Conservation (phyloP, 805 yeast genomes). For the Candida bentonensis region DNA sequence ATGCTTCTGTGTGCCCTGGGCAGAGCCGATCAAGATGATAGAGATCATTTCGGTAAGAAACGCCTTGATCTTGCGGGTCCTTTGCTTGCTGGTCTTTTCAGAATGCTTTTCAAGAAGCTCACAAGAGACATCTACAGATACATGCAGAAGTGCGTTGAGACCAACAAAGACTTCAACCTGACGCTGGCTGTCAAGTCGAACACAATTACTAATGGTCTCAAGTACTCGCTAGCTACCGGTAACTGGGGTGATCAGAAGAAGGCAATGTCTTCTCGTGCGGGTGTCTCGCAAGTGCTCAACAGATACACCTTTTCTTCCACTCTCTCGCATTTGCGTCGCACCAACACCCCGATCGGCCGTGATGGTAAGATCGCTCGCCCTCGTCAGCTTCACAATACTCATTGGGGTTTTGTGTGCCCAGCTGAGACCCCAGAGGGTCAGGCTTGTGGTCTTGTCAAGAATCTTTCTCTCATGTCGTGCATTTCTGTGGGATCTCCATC, state of each 20-base stretch:
- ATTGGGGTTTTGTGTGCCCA: constrained; percentile 99
- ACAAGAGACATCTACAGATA: constrained; percentile 95
- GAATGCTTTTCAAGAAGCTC: constrained; percentile 83
- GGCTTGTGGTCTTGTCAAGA: constrained; percentile 98
- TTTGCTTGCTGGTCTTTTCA: constrained; percentile 83
- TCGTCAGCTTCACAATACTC: constrained; percentile 97
- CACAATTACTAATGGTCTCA: constrained; percentile 92
- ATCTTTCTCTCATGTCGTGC: constrained; percentile 91
- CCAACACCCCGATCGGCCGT: constrained; percentile 98
- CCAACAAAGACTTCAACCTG: constrained; percentile 91
- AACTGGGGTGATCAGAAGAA: constrained; percentile 99
- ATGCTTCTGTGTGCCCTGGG: constrained; percentile 89
- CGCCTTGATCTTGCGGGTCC: constrained; percentile 99
- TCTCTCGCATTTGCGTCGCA: constrained; percentile 94
- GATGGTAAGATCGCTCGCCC: constrained; percentile 99
- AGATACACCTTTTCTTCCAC: constrained; percentile 98
- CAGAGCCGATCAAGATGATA: constrained; percentile 95
- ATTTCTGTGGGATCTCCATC: constrained; percentile 97
- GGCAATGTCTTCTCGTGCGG: constrained; percentile 97
- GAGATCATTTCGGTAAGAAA: constrained; percentile 98
- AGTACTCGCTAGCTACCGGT: constrained; percentile 97
- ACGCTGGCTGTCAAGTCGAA: constrained; percentile 94
- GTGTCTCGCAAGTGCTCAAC: constrained; percentile 96
- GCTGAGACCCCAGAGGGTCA: constrained; percentile 99
- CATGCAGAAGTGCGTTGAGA: constrained; percentile 98